Evolutionary conservation across 2,329 filamentous ascomycete genomes (phyloP).

Genomic region (Ceratocystis destructans): DNA sequence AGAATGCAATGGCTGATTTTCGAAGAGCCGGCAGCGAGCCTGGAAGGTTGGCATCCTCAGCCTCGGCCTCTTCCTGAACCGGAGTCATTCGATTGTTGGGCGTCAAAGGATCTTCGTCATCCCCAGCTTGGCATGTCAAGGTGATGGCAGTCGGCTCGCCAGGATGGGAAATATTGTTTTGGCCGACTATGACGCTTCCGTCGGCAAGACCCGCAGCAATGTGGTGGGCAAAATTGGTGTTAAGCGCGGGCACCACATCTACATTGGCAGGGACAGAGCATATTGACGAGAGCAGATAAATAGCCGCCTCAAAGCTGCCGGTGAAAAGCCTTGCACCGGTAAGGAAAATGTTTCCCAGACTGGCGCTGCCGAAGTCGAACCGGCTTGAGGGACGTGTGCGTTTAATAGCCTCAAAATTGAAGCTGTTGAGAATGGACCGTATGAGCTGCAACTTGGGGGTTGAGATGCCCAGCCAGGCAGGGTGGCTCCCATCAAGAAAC

Average conservation of each 20-base stretch:
- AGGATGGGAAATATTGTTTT: conserved; percentile 86
- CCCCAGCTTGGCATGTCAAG: conserved; percentile 21
- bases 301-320: conserved; percentile 81
- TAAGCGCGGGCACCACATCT: conserved; percentile 75
- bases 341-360: conserved; percentile 66
- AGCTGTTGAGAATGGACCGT: conserved; percentile 59
- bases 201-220: conserved; percentile 72
- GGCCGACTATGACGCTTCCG: conserved; percentile 68
- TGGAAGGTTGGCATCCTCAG: conserved; percentile 69
- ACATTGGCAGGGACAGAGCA: conserved; percentile 68
- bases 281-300: conserved; percentile 77
- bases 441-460: conserved; percentile 64
- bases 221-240: conserved; percentile 90
- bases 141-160: conserved; percentile 44
- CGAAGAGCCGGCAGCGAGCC: conserved; percentile 69
- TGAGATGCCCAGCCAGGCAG: conserved; percentile 58
- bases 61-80: conserved; percentile 40
- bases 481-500: conserved; percentile 70
- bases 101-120: conserved; percentile 11
- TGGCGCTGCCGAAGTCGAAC: conserved; percentile 65
- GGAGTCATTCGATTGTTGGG: conserved; percentile 15
- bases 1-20: conserved; percentile 68
- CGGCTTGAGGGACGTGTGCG: conserved; percentile 56
- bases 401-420: conserved; percentile 68
- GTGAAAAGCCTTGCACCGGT: conserved; percentile 81